Conservation (phyloP, 2,329 filamentous ascomycete genomes). For the Penicillium polonicum region DNA sequence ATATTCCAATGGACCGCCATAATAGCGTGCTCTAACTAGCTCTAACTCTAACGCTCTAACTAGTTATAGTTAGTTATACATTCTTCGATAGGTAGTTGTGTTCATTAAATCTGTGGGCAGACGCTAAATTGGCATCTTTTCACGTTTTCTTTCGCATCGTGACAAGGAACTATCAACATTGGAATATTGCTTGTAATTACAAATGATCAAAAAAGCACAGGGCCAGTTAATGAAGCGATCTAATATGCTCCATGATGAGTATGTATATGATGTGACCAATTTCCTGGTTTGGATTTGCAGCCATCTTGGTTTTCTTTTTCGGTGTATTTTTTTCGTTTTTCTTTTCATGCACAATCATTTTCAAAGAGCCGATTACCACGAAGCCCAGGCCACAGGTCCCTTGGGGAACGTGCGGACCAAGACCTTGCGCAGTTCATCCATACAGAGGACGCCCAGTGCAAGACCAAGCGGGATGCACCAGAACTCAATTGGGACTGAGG, state of each 20-base stretch:
- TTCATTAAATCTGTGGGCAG: not conserved
- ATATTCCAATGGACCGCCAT: no score
- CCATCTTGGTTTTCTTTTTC: not conserved
- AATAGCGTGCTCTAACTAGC: no score
- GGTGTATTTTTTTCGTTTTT: not conserved
- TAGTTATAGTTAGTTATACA: no score
- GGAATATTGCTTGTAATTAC: not conserved
- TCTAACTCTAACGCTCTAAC: no score
- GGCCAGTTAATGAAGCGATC: not conserved
- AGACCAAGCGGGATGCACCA: slow-evolving; percentile 55
- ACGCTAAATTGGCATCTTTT: not conserved
- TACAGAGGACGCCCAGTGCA: slow-evolving; percentile 50
- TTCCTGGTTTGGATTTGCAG: not conserved
- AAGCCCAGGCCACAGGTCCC: slow-evolving; percentile 47
- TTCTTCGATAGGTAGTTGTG: no score
- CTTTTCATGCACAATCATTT: not conserved
- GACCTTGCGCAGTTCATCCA: slow-evolving; percentile 56
- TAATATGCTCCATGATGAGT: not conserved
- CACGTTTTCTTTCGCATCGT: not conserved
- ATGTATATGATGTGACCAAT: not conserved
- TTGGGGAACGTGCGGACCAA: slow-evolving; percentile 49
- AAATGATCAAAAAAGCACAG: not conserved
- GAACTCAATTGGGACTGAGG: slow-evolving; percentile 52
- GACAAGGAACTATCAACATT: not conserved
- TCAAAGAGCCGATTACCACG: slow-evolving; percentile 43